Base-by-base conservation (phyloP, 257 asterid species). In the Leptodermis oblonga region DNA sequence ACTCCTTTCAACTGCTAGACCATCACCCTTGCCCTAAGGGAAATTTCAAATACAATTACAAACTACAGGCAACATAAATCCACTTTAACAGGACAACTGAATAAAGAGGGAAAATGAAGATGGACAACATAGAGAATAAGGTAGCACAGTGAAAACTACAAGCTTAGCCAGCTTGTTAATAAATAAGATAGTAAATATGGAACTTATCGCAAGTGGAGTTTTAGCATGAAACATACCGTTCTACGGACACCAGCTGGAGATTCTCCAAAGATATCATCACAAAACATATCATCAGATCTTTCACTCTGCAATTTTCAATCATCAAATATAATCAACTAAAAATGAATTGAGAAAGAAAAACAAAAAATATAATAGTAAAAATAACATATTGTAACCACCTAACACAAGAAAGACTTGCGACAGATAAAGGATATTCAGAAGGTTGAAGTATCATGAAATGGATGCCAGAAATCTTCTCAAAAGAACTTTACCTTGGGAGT, bases 231-330 rank as follows among this genome's bases (percentile, higher is more conserved):
- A 83, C 96, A 76, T 67, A 92, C 98, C 79, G 61, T 43, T 79
- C 83, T 88, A 72, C 96, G 92, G 53, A 83, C 80, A 54, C 88
- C 92, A 25, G 97, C 87, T 75, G 96, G 97, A 0, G 98, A 92
- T 67, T 92, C 98, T 73, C 97, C 98, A 87, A 92, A 92, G 65
- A 92, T 92, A 86, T 92, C 97, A 81, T 90, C 98, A 75, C 86
- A 74, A 72, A 92, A 92, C 90, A 92, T 87, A 78, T 90, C 97
- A 67, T 74, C 69, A 0, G 88, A 81, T 78, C 89, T 82, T 82
- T 92, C 96, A 64, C 97, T 90, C 98, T 92, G 96, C 85, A 85
- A 23, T 31, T 36, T 14, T 37, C 26, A 73, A 72, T 34, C 37
- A 58, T 69, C 68, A 71, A 70, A 59, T 60, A 68, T 45, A 67